A percentile compares a stretch with the other conserved stretches of the same genome.
These are phyloP conservation scores for Chimonanthus salicifolius DNA, from an alignment of 164 flowering plant species.

Conservation along the genomic window DNA sequence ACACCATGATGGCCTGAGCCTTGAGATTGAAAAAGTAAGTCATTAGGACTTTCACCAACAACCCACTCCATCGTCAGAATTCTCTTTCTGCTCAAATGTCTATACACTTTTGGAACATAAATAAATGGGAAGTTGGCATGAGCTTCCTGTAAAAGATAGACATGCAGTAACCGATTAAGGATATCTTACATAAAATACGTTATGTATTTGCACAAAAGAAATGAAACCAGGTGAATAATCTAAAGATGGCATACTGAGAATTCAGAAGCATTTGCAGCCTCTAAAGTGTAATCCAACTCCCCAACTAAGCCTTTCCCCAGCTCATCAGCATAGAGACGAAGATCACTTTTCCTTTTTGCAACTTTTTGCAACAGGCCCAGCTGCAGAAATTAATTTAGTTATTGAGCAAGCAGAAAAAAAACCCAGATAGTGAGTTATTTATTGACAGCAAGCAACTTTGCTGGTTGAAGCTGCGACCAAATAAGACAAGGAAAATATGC, in stretches of 20 bases:
- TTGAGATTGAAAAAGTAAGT: slow-evolving; percentile 44
- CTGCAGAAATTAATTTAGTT: slow-evolving; percentile 19
- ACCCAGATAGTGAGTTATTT: no score
- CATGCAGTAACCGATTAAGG: background rate
- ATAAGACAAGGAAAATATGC: no score
- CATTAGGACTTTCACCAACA: slow-evolving; percentile 84
- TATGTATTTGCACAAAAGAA: background rate
- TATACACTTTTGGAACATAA: slow-evolving; percentile 65
- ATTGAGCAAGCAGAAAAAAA: no score
- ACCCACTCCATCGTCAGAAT: slow-evolving; percentile 98
- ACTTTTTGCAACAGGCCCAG: slow-evolving; percentile 68
- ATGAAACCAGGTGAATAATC: background rate
- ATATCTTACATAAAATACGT: background rate
- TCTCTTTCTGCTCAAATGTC: slow-evolving; percentile 56
- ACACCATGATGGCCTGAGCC: slow-evolving; percentile 20
- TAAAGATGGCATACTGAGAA: slow-evolving; percentile 50
- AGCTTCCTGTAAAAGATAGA: slow-evolving; percentile 57
- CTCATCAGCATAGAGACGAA: slow-evolving; percentile 89
- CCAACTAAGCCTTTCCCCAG: slow-evolving; percentile 94
- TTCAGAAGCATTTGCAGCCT: slow-evolving; percentile 79
- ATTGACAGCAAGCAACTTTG: no score
- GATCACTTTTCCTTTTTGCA: slow-evolving; percentile 80
- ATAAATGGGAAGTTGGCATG: slow-evolving; percentile 74
- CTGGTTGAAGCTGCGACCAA: no score
- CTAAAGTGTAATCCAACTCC: slow-evolving; percentile 82